Conservation (phyloP, 139 green algal genomes). For the Asterochloris erici region DNA sequence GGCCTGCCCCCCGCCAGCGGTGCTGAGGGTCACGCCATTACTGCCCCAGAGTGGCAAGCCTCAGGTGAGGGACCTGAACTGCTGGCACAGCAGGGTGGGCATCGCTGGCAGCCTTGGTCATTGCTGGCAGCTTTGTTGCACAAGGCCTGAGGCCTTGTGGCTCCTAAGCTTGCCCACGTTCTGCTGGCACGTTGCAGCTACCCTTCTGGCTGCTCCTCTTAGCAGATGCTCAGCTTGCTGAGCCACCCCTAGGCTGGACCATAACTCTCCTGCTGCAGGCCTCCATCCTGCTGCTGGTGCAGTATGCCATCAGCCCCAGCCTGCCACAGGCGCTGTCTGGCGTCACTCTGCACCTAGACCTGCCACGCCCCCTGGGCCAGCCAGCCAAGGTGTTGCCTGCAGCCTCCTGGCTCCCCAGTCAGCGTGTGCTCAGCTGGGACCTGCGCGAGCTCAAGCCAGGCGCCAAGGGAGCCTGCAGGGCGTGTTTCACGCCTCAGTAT, state of each 20-base stretch:
- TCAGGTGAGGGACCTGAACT: not conserved
- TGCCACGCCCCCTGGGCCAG: not conserved
- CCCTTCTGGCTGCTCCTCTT: too few species aligned
- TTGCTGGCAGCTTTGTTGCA: too few species aligned
- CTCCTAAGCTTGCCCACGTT: too few species aligned
- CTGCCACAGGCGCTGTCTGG: not conserved
- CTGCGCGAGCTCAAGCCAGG: conserved; percentile 6
- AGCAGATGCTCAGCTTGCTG: not conserved
- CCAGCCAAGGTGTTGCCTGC: conserved; percentile 20
- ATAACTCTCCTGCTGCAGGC: too few species aligned
- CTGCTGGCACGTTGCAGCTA: too few species aligned
- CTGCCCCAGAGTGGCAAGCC: not conserved
- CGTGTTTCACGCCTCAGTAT: not conserved
- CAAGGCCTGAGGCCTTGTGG: too few species aligned
- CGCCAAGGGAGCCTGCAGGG: not conserved
- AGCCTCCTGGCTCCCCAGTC: conserved; percentile 11
- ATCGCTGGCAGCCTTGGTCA: not conserved
- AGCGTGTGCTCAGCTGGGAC: conserved; percentile 17
- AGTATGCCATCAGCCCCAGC: conserved; percentile 2
- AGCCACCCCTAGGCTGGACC: not conserved
- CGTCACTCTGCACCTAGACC: conserved; percentile 9
- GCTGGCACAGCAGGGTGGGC: not conserved
- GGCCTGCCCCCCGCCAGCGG: conserved; percentile 13
- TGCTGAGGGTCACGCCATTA: not conserved
- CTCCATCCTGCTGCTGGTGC: conserved; percentile 11